Evolutionary conservation across 2,329 filamentous ascomycete genomes (phyloP).

Genomic region (Leptographium radiaticola): DNA sequence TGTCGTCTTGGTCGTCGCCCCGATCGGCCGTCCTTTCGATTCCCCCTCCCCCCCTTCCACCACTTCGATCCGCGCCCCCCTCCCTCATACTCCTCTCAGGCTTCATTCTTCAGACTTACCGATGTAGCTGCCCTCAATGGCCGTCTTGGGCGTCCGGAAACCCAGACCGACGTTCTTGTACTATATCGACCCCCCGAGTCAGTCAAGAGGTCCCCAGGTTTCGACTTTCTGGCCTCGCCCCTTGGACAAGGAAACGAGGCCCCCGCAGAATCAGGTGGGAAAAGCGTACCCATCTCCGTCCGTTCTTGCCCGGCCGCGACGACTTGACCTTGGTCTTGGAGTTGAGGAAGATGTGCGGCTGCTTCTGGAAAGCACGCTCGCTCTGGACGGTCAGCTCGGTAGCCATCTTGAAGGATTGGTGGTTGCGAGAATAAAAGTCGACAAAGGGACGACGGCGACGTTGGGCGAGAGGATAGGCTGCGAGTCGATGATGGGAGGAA

Average conservation of each 20-base stretch:
- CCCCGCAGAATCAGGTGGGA: neutral
- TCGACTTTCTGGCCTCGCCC: neutral
- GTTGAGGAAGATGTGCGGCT: constrained; percentile 99
- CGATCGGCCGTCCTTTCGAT: no score
- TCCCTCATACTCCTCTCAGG: no score
- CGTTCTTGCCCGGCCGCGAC: constrained; percentile 77
- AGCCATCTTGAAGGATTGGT: constrained; percentile 49
- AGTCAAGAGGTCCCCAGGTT: no score
- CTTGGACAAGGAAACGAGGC: neutral
- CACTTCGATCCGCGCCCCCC: neutral
- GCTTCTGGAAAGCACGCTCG: constrained; percentile 99
- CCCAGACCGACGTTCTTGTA: constrained; percentile 99
- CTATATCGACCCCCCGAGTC: no score
- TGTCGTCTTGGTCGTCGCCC: no score
- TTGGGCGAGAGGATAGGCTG: neutral
- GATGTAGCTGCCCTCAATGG: constrained; percentile 98
- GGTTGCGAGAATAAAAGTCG: neutral
- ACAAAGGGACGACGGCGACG: neutral
- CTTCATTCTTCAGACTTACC: constrained; percentile 66
- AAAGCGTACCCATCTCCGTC: constrained; percentile 51
- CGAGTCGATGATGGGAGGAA: constrained; percentile 3
- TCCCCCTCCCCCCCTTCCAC: no score
- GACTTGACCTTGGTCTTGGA: constrained; percentile 82
- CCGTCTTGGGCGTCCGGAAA: constrained; percentile 96
- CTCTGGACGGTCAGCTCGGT: constrained; percentile 99